Evolutionary conservation across 176 grass and related monocot genomes (phyloP), one percentile per base, ranked within the genome.

Genomic region (Juncus effusus): DNA sequence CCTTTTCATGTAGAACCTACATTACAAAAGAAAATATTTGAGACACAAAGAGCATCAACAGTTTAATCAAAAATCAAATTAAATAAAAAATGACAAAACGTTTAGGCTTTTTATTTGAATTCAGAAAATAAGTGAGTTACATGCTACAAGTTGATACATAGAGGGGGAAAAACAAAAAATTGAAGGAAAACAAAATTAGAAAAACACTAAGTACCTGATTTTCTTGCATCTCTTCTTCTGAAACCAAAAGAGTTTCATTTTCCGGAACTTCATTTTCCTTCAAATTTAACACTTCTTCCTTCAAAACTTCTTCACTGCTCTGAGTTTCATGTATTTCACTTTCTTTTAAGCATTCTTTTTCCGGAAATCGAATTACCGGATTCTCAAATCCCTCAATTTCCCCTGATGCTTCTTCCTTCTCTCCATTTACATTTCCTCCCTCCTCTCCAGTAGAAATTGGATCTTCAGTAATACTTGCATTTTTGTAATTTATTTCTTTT

Each of bases 341-440:
- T 71, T 59, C 53, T 14, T 71, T 58, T 15, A 40, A 13, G 56
- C 28, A 16, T 10, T 57, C 38, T 10, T 7, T 68, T 39, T 68
- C 65, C 51, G 50, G 13, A 54, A 8, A 13, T 55, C 0, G 19
- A 68, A n/a, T 54, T 68, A 3, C 28, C n/a, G 65, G 45, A 69
- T 9, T 54, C 10, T 7, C 44, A 69, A 54, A 10, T 10, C 13
- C 66, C 10, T 52, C 38, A 4, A 56, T 7, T 69, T 39, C 1
- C 54, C 39, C 65, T 54, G 65, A 37, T 40, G 36, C 66, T 39
- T 56, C 66, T 39, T 56, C 66, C 40, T 12, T 58, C 12, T 72
- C 53, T 59, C 54, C 53, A 59, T 45, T 72, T 58, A 59, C 38
- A 57, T 70, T 58, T 40, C 56, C 67, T 40, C 56, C 36, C 66